Percentiles rank a stretch among this genome's conserved stretches.
Conservation (phyloP, 2,329 filamentous ascomycete genomes). For the Exophiala sp. region DNA sequence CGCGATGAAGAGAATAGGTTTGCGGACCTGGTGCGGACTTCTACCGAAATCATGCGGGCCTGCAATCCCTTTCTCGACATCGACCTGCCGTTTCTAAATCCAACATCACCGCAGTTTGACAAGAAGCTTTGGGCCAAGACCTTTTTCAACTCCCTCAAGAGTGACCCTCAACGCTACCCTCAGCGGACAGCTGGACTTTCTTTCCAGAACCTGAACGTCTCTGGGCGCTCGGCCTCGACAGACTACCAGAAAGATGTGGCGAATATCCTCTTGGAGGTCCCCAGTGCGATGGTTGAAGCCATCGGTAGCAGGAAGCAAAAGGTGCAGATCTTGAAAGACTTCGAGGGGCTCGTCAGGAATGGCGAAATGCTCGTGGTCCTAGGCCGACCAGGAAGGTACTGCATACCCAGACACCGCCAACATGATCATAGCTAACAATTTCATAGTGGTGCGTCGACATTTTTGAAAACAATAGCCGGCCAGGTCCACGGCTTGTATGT, state of each 20-base stretch:
- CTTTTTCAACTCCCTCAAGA: background rate
- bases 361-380: slow-evolving; percentile 69
- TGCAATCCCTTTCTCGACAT: slow-evolving; percentile 1
- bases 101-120: background rate
- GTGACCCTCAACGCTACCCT: background rate
- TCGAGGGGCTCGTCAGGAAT: slow-evolving; percentile 60
- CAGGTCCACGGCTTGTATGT: slow-evolving; percentile 75
- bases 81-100: background rate
- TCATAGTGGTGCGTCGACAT: slow-evolving; percentile 62
- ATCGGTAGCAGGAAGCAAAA: background rate
- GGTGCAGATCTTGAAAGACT: slow-evolving; percentile 42
- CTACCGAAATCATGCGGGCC: background rate
- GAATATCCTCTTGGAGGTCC: slow-evolving; percentile 2
- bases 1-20: background rate
- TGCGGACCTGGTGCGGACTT: background rate
- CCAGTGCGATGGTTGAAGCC: background rate
- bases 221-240: slow-evolving; percentile 39
- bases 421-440: slow-evolving; percentile 62
- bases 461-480: slow-evolving; percentile 76
- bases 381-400: slow-evolving; percentile 65
- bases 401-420: too few relatives aligned
- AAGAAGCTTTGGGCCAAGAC: slow-evolving; percentile 2
- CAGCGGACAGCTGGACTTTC: background rate
- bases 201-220: slow-evolving; percentile 42
- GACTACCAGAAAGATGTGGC: slow-evolving; percentile 37